Conservation (phyloP, 352 stramenopile genomes). For the Pythium chondricola region DNA sequence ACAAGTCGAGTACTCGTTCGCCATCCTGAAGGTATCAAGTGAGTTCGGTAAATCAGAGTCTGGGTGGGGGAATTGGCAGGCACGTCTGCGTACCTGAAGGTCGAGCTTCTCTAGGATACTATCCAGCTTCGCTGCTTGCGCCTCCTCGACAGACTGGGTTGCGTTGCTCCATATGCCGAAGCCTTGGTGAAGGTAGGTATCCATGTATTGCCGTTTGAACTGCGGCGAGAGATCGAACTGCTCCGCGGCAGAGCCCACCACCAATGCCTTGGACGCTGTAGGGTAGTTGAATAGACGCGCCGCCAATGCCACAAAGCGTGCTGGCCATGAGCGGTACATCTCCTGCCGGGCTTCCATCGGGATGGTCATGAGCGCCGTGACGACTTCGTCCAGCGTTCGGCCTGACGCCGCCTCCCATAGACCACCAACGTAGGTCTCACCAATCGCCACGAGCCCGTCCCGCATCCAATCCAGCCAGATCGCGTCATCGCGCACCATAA, state of each 20-base stretch:
- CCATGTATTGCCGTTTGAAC: constrained; percentile 71
- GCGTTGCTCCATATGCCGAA: constrained; percentile 67
- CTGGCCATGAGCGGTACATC: constrained; percentile 84
- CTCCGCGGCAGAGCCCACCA: constrained; percentile 60
- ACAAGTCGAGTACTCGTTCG: constrained; percentile 75
- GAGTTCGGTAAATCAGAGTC: no score
- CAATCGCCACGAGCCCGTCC: constrained; percentile 74
- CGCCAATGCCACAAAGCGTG: constrained; percentile 62
- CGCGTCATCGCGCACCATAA: constrained; percentile 67
- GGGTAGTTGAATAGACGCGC: constrained; percentile 75
- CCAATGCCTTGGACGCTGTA: constrained; percentile 55
- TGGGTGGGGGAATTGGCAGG: no score
- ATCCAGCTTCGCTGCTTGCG: constrained; percentile 64
- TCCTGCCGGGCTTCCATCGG: constrained; percentile 75
- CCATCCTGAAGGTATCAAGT: constrained; percentile 29
- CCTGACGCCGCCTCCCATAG: constrained; percentile 57
- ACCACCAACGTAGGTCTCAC: constrained; percentile 73
- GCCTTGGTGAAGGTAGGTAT: constrained; percentile 66
- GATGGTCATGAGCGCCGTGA: constrained; percentile 72
- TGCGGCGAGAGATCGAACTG: constrained; percentile 70
- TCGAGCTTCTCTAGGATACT: constrained; percentile 53
- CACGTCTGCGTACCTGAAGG: constrained; percentile 34
- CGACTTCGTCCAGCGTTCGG: constrained; percentile 59
- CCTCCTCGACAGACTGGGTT: constrained; percentile 44
- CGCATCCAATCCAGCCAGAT: constrained; percentile 88